Base-by-base conservation (phyloP, 495 filamentous ascomycete genomes). In the Geopyxis carbonaria region DNA sequence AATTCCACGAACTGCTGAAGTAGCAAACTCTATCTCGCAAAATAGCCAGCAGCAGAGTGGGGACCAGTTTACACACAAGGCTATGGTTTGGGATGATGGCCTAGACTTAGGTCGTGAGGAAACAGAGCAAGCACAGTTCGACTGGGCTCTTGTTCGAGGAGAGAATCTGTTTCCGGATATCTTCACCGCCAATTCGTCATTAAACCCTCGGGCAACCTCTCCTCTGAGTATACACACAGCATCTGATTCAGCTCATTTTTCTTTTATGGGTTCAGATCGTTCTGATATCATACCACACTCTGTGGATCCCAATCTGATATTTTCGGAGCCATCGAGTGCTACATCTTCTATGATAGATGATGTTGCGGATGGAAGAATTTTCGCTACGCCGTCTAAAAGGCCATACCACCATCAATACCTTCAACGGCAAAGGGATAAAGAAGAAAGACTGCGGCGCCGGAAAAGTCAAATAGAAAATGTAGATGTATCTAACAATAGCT, bases 361-460 rank as follows among this genome's bases (percentile, higher is more conserved):
- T 9, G 23, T 50, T 23, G 31, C 32, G 9, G 36, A 46, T 28
- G n/a, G n/a, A n/a, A n/a, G n/a, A n/a, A n/a, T n/a, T n/a, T n/a
- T n/a, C n/a, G 40, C 34, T 21, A 39, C 45, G 15, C 50, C 34
- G 11, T 11, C 34, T 22, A 22, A 23, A 4, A 8, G 47, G 31
- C 51, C 51, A 11, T 55, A 55, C 27, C 51, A 50, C 8, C 51
- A 55, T 13, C 53, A 57, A 22, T 38, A 57, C 40, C 24, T 58
- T 21, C 48, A 56, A 27, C 53, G 47, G 22, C 42, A 55, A 18
- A 45, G 53, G 31, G 53, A 57, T 33, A 42, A 50, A 31, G 42
- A 53, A 18, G 34, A 38, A n/a, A n/a, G 31, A 7, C 7, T 13
- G 13, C 7, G 25, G 25, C 7, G 25, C 7, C 25, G 25, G 25